These are phyloP conservation scores for Pharus latifolius DNA, from an alignment of 176 grass and related monocot species.

Conservation along the genomic window DNA sequence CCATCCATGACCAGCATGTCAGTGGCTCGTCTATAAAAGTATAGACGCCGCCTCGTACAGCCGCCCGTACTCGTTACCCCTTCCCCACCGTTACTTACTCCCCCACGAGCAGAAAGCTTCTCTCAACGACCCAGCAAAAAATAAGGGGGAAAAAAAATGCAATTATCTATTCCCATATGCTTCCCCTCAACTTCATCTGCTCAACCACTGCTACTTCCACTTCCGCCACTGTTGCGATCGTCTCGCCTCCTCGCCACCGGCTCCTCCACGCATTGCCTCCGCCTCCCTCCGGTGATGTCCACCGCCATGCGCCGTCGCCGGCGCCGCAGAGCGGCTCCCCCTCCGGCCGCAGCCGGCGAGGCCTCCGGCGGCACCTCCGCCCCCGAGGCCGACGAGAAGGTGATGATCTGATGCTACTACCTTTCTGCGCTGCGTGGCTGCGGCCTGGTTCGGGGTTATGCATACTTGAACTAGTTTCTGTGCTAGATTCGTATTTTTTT, in stretches of 20 bases:
- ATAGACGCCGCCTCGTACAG: neutral
- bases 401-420: neutral
- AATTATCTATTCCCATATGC: conserved; percentile 5
- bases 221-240: neutral
- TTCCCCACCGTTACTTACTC: neutral
- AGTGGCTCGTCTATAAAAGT: neutral
- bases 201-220: neutral
- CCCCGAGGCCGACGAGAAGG: conserved; percentile 25
- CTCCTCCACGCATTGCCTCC: neutral
- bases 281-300: neutral
- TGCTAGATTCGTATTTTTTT: neutral
- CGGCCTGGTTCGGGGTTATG: neutral
- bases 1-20: neutral
- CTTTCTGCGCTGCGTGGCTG: neutral
- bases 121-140: neutral
- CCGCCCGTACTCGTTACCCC: too few relatives aligned
- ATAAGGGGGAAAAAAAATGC: neutral
- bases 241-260: neutral
- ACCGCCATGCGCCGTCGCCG: conserved; percentile 31
- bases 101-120: neutral
- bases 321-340: neutral
- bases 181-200: neutral
- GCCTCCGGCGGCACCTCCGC: neutral
- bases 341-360: neutral
- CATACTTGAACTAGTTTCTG: neutral